Percentiles rank a stretch among this genome's conserved stretches.
phyloP scores from a whole-genome alignment of 2,329 filamentous ascomycete genomes.

The Xylariaceae sp. region DNA sequence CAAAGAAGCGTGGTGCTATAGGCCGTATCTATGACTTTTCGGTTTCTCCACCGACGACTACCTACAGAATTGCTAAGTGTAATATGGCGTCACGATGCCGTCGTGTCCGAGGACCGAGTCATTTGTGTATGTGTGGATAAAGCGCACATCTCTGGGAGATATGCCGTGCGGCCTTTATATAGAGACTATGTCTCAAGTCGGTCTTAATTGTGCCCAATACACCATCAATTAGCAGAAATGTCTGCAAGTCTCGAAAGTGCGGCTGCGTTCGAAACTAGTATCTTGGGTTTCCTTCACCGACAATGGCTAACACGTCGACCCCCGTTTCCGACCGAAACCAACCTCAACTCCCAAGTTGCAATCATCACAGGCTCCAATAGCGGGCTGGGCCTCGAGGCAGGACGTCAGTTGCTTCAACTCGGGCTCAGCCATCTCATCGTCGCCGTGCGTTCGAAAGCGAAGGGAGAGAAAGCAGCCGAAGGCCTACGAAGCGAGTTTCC shows the following conservation, averaged over 20 bases:
- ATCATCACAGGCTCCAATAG: conserved; percentile 46
- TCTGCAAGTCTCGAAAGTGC: conserved; percentile 37
- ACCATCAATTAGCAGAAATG: conserved; percentile 20
- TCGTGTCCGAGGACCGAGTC: too few relatives aligned
- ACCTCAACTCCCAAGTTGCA: conserved; percentile 36
- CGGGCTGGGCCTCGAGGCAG: conserved; percentile 45
- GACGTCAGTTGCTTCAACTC: conserved; percentile 38
- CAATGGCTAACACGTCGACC: conserved; percentile 20
- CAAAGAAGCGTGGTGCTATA: too few relatives aligned
- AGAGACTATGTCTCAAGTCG: too few relatives aligned
- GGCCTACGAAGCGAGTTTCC: conserved; percentile 31
- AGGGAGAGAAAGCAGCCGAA: conserved; percentile 38
- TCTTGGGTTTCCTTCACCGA: conserved; percentile 42
- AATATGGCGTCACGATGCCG: too few relatives aligned
- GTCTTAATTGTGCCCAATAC: too few relatives aligned
- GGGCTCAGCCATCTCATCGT: conserved; percentile 40
- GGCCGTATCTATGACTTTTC: too few relatives aligned
- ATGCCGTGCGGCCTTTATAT: too few relatives aligned
- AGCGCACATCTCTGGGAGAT: too few relatives aligned
- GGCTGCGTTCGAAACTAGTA: conserved; percentile 28
- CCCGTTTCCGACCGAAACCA: conserved; percentile 17
- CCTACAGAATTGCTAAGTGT: too few relatives aligned
- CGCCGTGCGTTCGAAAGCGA: conserved; percentile 38
- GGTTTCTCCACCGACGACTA: too few relatives aligned
- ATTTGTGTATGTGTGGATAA: too few relatives aligned